Evolutionary conservation across 2,329 filamentous ascomycete species (phyloP).

Genomic region (Fragosphaeria purpurea): DNA sequence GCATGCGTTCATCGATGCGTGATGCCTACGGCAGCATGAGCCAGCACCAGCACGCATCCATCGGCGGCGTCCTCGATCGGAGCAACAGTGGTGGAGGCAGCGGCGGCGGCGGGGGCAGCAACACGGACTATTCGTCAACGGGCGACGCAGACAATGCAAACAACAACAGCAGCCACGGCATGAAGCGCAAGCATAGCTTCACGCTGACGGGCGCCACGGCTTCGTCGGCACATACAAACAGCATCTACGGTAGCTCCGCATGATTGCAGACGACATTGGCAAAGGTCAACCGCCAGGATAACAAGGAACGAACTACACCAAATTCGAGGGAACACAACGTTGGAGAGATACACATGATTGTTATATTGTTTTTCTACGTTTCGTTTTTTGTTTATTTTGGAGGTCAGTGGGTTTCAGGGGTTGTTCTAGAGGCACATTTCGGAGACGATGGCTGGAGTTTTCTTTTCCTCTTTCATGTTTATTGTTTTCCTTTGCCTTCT

Average conservation of each 20-base stretch:
- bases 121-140: no score
- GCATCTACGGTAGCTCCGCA: slow-evolving; percentile 1
- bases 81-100: slow-evolving; percentile 7
- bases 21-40: slow-evolving; percentile 29
- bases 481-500: background rate
- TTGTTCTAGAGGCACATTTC: background rate
- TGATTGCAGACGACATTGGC: background rate
- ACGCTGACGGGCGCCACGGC: slow-evolving; percentile 10
- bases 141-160: slow-evolving; percentile 16
- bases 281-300: background rate
- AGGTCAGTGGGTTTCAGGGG: background rate
- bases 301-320: background rate
- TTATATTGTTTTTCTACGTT: background rate
- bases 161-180: slow-evolving; percentile 15
- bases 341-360: background rate
- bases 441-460: no score
- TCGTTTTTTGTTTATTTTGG: background rate
- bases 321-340: background rate
- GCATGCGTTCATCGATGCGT: slow-evolving; percentile 30
- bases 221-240: background rate
- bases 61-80: slow-evolving; percentile 14
- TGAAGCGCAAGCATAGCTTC: slow-evolving; percentile 31
- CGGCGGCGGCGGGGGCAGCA: slow-evolving; percentile 6
- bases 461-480: no score
- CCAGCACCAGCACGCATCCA: slow-evolving; percentile 10